phyloP scores from a whole-genome alignment of 352 stramenopile genomes.

The Phytophthora ohioensis region DNA sequence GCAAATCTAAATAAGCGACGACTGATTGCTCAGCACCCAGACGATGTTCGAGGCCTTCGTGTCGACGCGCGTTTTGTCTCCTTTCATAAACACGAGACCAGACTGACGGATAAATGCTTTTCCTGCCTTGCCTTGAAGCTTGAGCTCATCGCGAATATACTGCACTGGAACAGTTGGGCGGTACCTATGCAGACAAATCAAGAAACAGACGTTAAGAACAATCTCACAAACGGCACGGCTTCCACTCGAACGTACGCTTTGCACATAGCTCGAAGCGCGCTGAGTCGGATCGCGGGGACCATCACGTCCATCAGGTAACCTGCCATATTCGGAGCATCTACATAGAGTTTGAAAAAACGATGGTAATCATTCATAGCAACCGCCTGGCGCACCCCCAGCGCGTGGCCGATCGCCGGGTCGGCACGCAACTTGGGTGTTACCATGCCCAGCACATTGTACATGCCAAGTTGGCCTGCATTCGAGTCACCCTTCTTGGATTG shows the following conservation, averaged over 20 bases:
- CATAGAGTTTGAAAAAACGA: constrained; percentile 91
- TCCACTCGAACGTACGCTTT: constrained; percentile 76
- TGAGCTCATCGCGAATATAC: constrained; percentile 79
- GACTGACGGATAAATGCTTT: constrained; percentile 80
- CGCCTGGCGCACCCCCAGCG: constrained; percentile 80
- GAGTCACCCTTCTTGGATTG: constrained; percentile 89
- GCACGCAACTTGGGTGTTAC: constrained; percentile 61
- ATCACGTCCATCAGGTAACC: constrained; percentile 92
- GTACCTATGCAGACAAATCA: constrained; percentile 54
- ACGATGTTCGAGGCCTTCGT: constrained; percentile 88
- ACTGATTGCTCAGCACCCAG: constrained; percentile 81
- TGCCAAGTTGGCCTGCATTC: constrained; percentile 86
- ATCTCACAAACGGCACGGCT: background rate
- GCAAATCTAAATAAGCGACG: constrained; percentile 81
- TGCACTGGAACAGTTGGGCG: constrained; percentile 76
- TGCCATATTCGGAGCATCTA: constrained; percentile 90
- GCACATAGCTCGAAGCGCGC: constrained; percentile 86
- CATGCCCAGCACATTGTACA: constrained; percentile 81
- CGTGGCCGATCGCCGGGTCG: constrained; percentile 70
- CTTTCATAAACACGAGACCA: constrained; percentile 73
- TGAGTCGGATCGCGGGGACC: constrained; percentile 82
- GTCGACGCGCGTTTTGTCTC: constrained; percentile 72
- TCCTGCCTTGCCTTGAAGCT: constrained; percentile 75
- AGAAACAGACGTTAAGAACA: constrained; percentile 20
- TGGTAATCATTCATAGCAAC: constrained; percentile 90